Percentiles rank a stretch among this genome's conserved stretches.
Conservation (phyloP, 176 grass and related monocot species). For the Aegilops umbellulata region DNA sequence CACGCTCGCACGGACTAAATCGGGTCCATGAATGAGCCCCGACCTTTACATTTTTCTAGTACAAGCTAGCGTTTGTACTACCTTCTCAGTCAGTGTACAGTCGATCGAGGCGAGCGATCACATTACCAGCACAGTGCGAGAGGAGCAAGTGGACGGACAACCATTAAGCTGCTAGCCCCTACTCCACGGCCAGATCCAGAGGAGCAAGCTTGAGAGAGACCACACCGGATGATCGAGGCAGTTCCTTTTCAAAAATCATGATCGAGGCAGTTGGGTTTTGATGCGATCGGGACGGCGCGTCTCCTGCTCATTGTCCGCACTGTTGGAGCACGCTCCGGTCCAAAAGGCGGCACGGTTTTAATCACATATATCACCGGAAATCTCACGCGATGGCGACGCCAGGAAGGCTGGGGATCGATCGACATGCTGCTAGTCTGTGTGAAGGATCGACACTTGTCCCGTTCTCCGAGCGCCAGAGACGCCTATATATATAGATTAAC, state of each 20-base stretch:
- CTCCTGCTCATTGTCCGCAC: no score
- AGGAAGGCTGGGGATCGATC: not conserved
- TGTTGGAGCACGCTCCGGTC: slow-evolving; percentile 15
- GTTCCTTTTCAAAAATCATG: not conserved
- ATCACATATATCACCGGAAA: slow-evolving; percentile 3
- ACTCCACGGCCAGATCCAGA: not conserved
- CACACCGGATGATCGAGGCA: slow-evolving; percentile 7
- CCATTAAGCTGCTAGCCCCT: not conserved
- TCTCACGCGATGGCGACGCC: slow-evolving; percentile 36
- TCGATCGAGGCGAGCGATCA: not conserved
- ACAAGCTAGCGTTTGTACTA: not conserved
- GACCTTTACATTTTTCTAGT: not conserved
- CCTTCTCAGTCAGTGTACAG: not conserved
- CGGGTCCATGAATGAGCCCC: not conserved
- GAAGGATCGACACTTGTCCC: slow-evolving; percentile 44
- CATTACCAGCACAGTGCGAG: not conserved
- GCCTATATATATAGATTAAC: slow-evolving; percentile 20
- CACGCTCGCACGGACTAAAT: not conserved
- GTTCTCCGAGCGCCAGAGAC: not conserved
- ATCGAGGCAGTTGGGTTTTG: no score
- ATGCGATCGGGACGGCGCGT: no score
- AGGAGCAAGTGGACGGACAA: not conserved
- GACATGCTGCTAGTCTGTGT: not conserved
- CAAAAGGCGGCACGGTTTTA: slow-evolving; percentile 30
- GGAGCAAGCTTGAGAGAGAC: not conserved